These are phyloP conservation scores for Dothideomycetes sp. DNA, from an alignment of 2,329 filamentous ascomycete genomes.

Conservation along the genomic window DNA sequence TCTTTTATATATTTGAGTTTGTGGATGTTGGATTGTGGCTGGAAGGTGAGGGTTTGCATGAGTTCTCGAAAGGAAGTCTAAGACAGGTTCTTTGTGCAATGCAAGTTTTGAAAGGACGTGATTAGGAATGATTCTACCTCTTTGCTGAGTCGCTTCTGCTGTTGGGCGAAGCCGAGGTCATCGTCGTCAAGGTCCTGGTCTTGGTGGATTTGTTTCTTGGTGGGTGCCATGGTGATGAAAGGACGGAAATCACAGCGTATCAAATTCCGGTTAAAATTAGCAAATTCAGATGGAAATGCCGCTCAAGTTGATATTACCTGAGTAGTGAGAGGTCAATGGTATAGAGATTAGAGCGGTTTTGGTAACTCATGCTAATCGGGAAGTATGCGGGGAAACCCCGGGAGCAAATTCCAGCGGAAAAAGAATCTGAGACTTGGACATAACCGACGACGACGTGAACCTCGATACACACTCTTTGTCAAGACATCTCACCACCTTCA, in stretches of 20 bases:
- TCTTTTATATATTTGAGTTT: too few species aligned
- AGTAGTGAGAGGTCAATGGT: background rate
- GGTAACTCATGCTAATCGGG: background rate
- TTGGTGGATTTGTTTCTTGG: background rate
- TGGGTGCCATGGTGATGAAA: background rate
- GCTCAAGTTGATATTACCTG: too few species aligned
- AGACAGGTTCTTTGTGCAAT: too few species aligned
- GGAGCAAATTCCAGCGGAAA: background rate
- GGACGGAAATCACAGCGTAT: too few species aligned
- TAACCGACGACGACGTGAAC: background rate
- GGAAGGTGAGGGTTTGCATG: too few species aligned
- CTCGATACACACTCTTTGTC: background rate
- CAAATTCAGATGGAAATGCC: too few species aligned
- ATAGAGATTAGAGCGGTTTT: constrained; percentile 2
- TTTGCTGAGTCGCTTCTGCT: too few species aligned
- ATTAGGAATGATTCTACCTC: too few species aligned
- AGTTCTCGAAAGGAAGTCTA: too few species aligned
- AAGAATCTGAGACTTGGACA: background rate
- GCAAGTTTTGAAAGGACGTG: too few species aligned
- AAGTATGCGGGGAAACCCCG: background rate
- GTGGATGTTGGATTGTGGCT: too few species aligned
- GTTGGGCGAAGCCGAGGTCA: background rate
- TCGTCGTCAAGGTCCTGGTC: background rate
- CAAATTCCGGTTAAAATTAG: background rate
- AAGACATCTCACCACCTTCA: background rate